Evolutionary conservation across 2,329 filamentous ascomycete species (phyloP).

Genomic region (Fusarium ramigenum): DNA sequence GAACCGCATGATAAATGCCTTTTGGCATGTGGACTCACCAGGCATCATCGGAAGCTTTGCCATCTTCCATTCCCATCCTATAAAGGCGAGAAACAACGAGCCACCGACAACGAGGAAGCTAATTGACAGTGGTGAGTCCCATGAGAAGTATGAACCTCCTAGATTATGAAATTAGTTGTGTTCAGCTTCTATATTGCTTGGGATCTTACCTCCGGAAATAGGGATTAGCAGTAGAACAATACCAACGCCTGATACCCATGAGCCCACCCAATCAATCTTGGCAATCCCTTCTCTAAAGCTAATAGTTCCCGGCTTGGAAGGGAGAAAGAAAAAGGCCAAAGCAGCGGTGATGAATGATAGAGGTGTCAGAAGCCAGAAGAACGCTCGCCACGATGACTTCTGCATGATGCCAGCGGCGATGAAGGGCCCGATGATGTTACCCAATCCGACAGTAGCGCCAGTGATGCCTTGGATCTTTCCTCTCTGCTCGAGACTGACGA

Average conservation of each 20-base stretch:
- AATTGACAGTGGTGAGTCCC: neutral
- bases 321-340: neutral
- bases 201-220: neutral
- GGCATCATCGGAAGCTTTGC: constrained; percentile 18
- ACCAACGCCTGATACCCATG: neutral
- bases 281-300: neutral
- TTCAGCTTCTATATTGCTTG: fast-evolving
- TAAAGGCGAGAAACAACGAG: neutral
- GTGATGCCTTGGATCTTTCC: neutral
- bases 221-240: neutral
- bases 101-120: neutral
- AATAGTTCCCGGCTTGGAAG: neutral
- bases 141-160: constrained; percentile 6
- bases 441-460: neutral
- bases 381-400: neutral
- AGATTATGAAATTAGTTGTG: fast-evolving
- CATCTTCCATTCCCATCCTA: constrained; percentile 10
- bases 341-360: neutral
- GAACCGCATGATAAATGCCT: too few species aligned
- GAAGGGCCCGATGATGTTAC: neutral
- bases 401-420: neutral
- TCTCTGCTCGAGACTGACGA: neutral
- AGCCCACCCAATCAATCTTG: neutral
- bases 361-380: neutral
- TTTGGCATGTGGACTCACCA: neutral